Evolutionary conservation across 2,329 filamentous ascomycete genomes (phyloP).

Genomic region (Beauveria sp.): DNA sequence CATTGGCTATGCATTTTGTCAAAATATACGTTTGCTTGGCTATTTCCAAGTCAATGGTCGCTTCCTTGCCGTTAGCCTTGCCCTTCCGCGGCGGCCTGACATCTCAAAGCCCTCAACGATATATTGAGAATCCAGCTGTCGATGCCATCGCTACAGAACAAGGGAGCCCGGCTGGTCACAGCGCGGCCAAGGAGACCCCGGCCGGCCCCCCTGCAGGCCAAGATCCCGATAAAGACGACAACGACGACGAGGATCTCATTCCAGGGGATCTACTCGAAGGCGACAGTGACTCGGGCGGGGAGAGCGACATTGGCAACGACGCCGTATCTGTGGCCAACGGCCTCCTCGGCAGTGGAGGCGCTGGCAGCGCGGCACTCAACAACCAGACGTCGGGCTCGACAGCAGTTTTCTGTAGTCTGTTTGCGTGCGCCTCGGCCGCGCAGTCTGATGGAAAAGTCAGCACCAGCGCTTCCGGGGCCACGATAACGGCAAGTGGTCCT

Average conservation of each 20-base stretch:
- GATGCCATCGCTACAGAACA: no score
- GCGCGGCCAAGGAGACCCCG: not conserved
- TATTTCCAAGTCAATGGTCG: not conserved
- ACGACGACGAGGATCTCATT: not conserved
- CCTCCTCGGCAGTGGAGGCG: not conserved
- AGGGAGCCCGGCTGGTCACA: no score
- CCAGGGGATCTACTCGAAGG: not conserved
- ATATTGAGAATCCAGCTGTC: not conserved
- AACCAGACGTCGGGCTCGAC: constrained; percentile 1
- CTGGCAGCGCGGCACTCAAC: not conserved
- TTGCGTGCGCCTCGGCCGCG: not conserved
- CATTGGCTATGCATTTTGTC: not conserved
- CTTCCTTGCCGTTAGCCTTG: not conserved
- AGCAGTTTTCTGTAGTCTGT: not conserved
- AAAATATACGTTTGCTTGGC: not conserved
- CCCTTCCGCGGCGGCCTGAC: not conserved
- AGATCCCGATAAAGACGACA: not conserved
- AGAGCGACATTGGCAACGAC: not conserved
- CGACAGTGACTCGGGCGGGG: constrained; percentile 1
- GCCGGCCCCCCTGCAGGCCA: no score
- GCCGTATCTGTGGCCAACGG: constrained; percentile 3
- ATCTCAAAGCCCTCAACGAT: not conserved
- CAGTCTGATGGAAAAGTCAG: not conserved
- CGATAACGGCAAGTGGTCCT: not conserved
- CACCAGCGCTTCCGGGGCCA: not conserved